Evolutionary conservation across 2,329 filamentous ascomycete genomes (phyloP).

Genomic region (Cladosporium sp.): DNA sequence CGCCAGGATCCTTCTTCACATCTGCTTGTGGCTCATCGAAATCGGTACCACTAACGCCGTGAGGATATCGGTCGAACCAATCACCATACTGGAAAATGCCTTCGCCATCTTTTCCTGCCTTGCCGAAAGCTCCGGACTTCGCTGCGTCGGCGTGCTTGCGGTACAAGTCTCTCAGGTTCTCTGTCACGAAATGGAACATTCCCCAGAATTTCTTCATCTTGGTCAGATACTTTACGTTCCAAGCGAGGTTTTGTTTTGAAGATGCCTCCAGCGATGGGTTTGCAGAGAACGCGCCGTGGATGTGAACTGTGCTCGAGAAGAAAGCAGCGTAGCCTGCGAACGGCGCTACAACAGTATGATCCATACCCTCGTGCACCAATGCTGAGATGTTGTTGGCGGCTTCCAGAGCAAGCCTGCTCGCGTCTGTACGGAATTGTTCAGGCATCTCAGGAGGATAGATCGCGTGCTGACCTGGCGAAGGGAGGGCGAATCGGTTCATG

Average conservation of each 20-base stretch:
- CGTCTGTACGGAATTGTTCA: conserved; percentile 69
- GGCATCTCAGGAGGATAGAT: conserved; percentile 61
- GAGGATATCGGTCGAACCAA: conserved; percentile 94
- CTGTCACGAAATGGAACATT: conserved; percentile 95
- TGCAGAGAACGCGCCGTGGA: conserved; percentile 84
- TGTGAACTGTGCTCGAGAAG: conserved; percentile 87
- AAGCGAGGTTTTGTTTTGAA: conserved; percentile 78
- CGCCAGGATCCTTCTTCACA: conserved; percentile 68
- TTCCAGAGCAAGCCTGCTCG: conserved; percentile 66
- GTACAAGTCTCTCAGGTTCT: conserved; percentile 87
- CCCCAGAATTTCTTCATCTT: conserved; percentile 99
- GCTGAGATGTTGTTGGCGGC: conserved; percentile 84
- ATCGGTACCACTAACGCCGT: conserved; percentile 79
- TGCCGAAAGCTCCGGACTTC: conserved; percentile 53
- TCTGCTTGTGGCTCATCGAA: conserved; percentile 66
- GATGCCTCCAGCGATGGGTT: conserved; percentile 68
- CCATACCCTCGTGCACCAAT: conserved; percentile 73
- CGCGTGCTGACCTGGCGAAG: conserved; percentile 58
- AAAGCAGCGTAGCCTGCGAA: conserved; percentile 96
- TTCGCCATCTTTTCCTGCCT: conserved; percentile 38
- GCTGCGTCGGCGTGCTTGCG: conserved; percentile 78
- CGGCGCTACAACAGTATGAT: conserved; percentile 77
- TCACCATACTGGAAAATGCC: conserved; percentile 91
- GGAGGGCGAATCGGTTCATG: conserved; percentile 79
- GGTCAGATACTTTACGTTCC: conserved; percentile 82